Base-by-base conservation (phyloP, 495 filamentous ascomycete genomes). In the Pseudoneurospora amorphoporcata region DNA sequence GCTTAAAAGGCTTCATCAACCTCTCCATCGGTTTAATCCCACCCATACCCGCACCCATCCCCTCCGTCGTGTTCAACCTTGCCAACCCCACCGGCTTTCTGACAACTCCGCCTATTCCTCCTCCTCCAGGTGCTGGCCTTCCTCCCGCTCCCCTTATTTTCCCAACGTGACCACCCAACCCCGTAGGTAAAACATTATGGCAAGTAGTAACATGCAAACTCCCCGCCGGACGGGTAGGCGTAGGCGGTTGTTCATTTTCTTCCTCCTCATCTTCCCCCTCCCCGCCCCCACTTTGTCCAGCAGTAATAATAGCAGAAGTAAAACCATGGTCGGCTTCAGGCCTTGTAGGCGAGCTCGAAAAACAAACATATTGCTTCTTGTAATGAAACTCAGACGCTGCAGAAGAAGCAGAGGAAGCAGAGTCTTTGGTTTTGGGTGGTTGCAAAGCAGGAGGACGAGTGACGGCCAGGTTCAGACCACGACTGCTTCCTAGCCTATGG, bases 1-100 rank as follows among this genome's bases (percentile, higher is more conserved):
- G 82, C 77, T 84, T 85, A 71, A 85, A 86, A 42, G 84, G 84
- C 70, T 79, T 84, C 47, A 80, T 76, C 70, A 85, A 72, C 76
- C 75, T 80, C 17, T 84, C 82, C 72, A 86, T 81, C 10, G 81
- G 79, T 45, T 79, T 74, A 35, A 85, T 83, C 0, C 73, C 72
- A 23, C 74, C 77, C 4, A 76, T 77, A 14, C 79, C 74, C 10
- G 83, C 76, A 5, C 83, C 53, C 23, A 61, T 32, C 14, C 53
- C 53, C 1, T 61, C 53, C 29, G 53, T 35, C 1, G 23, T 23
- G 5, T 5, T 29, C 1, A 61, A 61, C 53, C 53, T 35, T 29
- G 53, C 53, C 53, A 61, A 35, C 29, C 53, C 53, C 23, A 61
- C 53, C 29, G 53, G 53, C 14, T 61, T 61, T 23, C 53, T 61